Base-by-base conservation (phyloP, 2,329 filamentous ascomycete species). In the Penicillium digitatum region DNA sequence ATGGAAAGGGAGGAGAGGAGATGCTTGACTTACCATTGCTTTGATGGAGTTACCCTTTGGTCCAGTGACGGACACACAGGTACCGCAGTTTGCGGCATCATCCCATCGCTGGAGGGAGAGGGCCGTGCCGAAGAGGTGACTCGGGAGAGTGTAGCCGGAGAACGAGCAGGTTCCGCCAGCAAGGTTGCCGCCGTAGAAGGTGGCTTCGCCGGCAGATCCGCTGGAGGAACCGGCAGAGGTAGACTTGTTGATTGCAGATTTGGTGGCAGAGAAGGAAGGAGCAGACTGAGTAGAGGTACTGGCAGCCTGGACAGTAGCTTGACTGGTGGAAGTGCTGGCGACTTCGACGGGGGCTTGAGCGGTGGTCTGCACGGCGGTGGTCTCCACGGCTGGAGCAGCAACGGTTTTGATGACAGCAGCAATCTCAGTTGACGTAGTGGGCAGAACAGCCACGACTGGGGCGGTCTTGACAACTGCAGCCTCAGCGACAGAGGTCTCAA, bases 91-190 rank as follows among this genome's bases (percentile, higher is more conserved):
- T 39, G 74, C 77, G 2, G 80, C 77, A 49, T 68, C 48, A 29
- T 66, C 57, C 86, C 86, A 88, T 61, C 79, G 80, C 3, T 76
- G 72, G 37, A 54, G 79, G 0, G 84, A 83, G 47, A 85, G 78
- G 1, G 86, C 86, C 10, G 84, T 85, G 52, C 86, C 86, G 62
- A 65, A 72, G 53, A 87, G 70, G 12, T 76, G 75, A 11, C 79
- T 74, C 7, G 85, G 84, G 26, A 88, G 74, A 3, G 79, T 84
- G 73, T 87, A 87, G 48, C 78, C 81, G 8, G 77, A 75, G 76
- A 88, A 87, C 12, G 81, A 83, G 72, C 86, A 89, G 55, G 78
- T 79, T 58, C 86, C 86, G 37, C 84, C 84, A 5, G 72, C 69
- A 2, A 84, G 67, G 66, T 83, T 81, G 29, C 82, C 81, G 31